These are phyloP conservation scores for Termitomyces eurrhizus DNA, from an alignment of 768 basidiomycete species.

Conservation along the genomic window DNA sequence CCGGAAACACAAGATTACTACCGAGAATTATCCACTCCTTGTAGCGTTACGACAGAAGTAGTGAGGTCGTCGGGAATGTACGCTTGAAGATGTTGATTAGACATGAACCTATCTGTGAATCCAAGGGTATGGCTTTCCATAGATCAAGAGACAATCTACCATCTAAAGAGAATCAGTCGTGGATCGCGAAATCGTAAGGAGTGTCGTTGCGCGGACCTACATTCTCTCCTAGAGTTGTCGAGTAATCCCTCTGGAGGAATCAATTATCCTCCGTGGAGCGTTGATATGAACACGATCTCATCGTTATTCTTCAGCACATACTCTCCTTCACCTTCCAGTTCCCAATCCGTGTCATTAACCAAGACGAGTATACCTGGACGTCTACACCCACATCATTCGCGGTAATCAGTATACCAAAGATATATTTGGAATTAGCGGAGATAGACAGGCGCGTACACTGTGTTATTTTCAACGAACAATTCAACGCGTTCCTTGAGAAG, in stretches of 20 bases:
- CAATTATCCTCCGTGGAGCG: constrained; percentile 81
- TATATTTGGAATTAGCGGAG: background rate
- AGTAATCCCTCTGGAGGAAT: background rate
- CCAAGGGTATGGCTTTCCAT: background rate
- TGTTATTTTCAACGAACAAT: constrained; percentile 83
- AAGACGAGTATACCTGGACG: constrained; percentile 96
- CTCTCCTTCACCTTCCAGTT: constrained; percentile 90
- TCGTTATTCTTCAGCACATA: constrained; percentile 76
- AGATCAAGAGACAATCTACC: background rate
- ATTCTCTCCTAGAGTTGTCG: background rate
- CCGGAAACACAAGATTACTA: background rate
- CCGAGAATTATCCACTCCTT: background rate
- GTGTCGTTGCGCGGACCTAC: background rate
- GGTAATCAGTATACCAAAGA: background rate
- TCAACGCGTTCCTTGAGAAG: constrained; percentile 83
- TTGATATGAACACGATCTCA: constrained; percentile 95
- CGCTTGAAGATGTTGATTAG: background rate
- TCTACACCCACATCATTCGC: constrained; percentile 24
- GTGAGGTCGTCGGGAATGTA: background rate
- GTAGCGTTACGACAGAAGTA: background rate
- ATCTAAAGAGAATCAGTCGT: background rate
- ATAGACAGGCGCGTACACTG: constrained; percentile 58
- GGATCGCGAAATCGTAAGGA: background rate
- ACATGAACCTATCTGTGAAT: background rate
- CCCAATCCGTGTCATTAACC: constrained; percentile 98